Base-by-base conservation (phyloP, 108 stramenopile genomes). In the Ochromonas danica region DNA sequence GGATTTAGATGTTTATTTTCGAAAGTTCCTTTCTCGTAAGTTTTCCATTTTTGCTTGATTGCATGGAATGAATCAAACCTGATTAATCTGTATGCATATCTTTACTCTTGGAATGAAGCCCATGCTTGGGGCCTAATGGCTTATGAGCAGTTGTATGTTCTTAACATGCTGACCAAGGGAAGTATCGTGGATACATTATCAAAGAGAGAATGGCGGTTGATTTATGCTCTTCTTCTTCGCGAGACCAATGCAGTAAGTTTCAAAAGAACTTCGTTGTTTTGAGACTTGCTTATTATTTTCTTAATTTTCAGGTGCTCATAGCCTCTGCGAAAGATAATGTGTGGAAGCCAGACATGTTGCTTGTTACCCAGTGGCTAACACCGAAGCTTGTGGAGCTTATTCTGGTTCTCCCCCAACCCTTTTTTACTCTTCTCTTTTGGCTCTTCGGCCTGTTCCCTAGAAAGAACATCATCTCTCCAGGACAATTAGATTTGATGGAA, bases 331-430 rank as follows among this genome's bases (percentile, higher is more conserved):
- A 25, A 31, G 63, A 25, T 67, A 25, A 25, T 35, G 31, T 6
- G 35, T 67, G 63, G 63, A 22, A 67, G 63, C 63, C 63, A 6
- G 63, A 67, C 3, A 14, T 67, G 27, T 67, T 67, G 31, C 63
- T 33, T 6, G 6, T 67, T 6, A 14, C 63, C 10, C 10, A 22
- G 6, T 14, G 6, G 30, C 27, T 67, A 6, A 35, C 17, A 6
- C 14, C 25, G 30, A 31, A 33, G 63, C 27, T 67, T 6, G 3
- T 67, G 10, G 63, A 67, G 63, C 6, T 67, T 6, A 10, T 67
- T 6, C 31, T 67, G 31, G 33, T 67, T 28, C 6, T 36, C 14
- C 63, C 63, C 63, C 6, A 31, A 14, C 35, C 35, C 30, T 35
- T 67, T 25, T 67, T 67, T 33, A 22, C 6, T 10, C 17, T 36